A percentile compares a stretch with the other conserved stretches of the same genome.
phyloP scores from a whole-genome alignment of 2,329 filamentous ascomycete genomes.

The Fusarium scirpi region DNA sequence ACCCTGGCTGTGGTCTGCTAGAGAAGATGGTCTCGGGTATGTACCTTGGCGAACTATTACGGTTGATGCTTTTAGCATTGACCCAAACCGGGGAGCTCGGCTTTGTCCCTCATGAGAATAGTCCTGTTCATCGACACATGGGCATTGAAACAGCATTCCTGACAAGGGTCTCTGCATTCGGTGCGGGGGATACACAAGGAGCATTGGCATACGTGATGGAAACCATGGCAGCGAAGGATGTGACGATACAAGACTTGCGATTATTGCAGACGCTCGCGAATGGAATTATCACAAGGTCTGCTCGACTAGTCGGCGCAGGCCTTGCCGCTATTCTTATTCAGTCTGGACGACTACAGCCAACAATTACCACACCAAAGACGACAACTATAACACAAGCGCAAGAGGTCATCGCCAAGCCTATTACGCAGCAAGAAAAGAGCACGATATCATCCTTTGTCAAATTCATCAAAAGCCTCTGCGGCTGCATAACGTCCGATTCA shows the following conservation, averaged over 20 bases:
- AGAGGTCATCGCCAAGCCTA: not conserved
- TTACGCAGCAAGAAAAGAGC: rapidly evolving
- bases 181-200: rapidly evolving
- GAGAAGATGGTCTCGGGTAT: slow-evolving; percentile 24
- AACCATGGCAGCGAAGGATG: not conserved
- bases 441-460: rapidly evolving
- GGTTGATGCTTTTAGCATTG: not conserved
- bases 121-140: not conserved
- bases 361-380: not conserved
- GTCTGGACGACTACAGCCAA: not conserved
- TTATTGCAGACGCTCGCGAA: not conserved
- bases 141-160: not conserved
- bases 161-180: not conserved
- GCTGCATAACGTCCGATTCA: not conserved
- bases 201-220: not conserved
- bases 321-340: slow-evolving; percentile 6
- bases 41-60: slow-evolving; percentile 7
- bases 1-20: slow-evolving; percentile 1
- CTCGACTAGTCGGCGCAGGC: slow-evolving; percentile 8
- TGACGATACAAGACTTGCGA: not conserved
- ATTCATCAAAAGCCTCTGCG: not conserved
- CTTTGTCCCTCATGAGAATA: not conserved
- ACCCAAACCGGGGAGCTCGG: rapidly evolving
- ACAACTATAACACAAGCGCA: not conserved
- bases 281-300: slow-evolving; percentile 1